Evolutionary conservation across 2,329 filamentous ascomycete species (phyloP).

Genomic region (Hypoxylon sp.): DNA sequence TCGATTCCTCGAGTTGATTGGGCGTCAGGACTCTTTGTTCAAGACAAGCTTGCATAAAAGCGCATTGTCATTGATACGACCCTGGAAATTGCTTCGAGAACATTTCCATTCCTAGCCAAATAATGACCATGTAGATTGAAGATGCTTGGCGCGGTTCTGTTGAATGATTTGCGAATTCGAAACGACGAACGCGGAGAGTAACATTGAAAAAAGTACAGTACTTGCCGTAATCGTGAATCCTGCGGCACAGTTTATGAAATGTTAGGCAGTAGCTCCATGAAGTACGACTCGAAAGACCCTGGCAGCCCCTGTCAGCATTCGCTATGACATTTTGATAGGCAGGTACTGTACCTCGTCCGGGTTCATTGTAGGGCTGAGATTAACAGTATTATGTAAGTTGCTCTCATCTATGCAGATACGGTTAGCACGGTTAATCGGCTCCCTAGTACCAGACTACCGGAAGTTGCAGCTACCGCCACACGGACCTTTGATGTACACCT

Average conservation of each 20-base stretch:
- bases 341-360: slow-evolving; percentile 17
- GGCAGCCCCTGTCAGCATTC: slow-evolving; percentile 37
- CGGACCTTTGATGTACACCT: slow-evolving; percentile 13
- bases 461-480: slow-evolving; percentile 20
- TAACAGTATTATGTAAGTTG: slow-evolving; percentile 32
- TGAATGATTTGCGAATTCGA: slow-evolving; percentile 36
- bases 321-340: slow-evolving; percentile 5
- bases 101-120: slow-evolving; percentile 22
- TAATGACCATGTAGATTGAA: slow-evolving; percentile 20
- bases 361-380: slow-evolving; percentile 37
- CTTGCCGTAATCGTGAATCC: slow-evolving; percentile 17
- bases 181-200: slow-evolving; percentile 24
- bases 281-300: slow-evolving; percentile 29
- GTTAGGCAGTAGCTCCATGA: neutral
- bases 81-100: slow-evolving; percentile 39
- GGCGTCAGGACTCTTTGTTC: slow-evolving; percentile 18
- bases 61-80: slow-evolving; percentile 29
- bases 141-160: slow-evolving; percentile 25
- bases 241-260: slow-evolving; percentile 21
- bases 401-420: slow-evolving; percentile 4
- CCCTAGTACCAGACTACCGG: slow-evolving; percentile 22
- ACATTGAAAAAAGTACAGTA: slow-evolving; percentile 31
- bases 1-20: slow-evolving; percentile 21
- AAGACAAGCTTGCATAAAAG: slow-evolving; percentile 35
- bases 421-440: slow-evolving; percentile 10